Percentiles rank a stretch among this genome's conserved stretches.
These are phyloP conservation scores for Erythrobasidium yunnanense DNA, from an alignment of 768 basidiomycete genomes.

Conservation along the genomic window DNA sequence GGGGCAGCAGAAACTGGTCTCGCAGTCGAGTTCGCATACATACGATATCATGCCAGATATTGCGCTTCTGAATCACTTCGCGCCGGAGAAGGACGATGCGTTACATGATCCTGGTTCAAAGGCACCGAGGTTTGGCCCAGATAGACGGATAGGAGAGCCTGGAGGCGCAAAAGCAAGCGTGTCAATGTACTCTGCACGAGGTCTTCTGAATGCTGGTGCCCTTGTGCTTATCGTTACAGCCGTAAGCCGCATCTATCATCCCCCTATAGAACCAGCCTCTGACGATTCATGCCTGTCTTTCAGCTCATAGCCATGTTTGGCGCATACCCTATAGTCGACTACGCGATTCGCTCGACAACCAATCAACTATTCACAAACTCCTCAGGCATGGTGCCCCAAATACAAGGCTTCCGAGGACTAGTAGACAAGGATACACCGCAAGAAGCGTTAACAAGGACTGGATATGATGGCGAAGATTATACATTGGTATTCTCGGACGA, in stretches of 20 bases:
- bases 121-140: conserved; percentile 1
- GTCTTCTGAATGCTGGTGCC: conserved; percentile 16
- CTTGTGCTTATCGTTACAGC: conserved; percentile 4
- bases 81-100: conserved; percentile 22
- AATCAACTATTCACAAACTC: not conserved
- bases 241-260: not conserved
- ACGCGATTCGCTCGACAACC: not conserved
- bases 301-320: conserved; percentile 17
- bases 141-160: conserved; percentile 16
- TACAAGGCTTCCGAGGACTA: conserved; percentile 45
- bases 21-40: not conserved
- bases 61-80: not conserved
- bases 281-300: not conserved
- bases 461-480: conserved; percentile 66
- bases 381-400: conserved; percentile 29
- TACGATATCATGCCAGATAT: conserved; percentile 25
- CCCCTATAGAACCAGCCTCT: not conserved
- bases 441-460: conserved; percentile 24
- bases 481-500: conserved; percentile 77
- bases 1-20: not conserved
- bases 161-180: not conserved
- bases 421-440: conserved; percentile 69
- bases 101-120: conserved; percentile 16
- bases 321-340: conserved; percentile 11
- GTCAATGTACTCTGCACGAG: not conserved